A percentile compares a stretch with the other conserved stretches of the same genome.
Evolutionary conservation across 2,329 filamentous ascomycete species (phyloP).

Genomic region (Dothideomycetes sp.): DNA sequence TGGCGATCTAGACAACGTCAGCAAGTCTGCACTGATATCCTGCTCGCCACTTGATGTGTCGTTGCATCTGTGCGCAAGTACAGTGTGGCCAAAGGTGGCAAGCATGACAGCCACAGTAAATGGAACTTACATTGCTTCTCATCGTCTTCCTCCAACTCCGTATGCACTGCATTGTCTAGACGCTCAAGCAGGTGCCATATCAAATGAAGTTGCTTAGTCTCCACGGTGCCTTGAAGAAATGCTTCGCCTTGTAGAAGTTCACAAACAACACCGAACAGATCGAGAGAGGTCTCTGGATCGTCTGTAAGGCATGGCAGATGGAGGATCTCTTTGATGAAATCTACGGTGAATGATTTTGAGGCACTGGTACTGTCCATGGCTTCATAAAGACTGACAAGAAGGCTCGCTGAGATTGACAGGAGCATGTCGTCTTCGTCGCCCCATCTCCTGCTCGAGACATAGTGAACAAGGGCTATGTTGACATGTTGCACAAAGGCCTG

Average conservation of each 20-base stretch:
- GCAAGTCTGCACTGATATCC: background rate
- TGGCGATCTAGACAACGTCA: background rate
- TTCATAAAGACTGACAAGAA: background rate
- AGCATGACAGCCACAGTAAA: background rate
- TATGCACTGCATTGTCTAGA: slow-evolving; percentile 5
- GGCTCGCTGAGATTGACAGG: background rate
- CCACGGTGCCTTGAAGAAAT: slow-evolving; percentile 6
- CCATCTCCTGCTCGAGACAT: background rate
- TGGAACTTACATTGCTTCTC: slow-evolving; percentile 5
- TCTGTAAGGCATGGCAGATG: slow-evolving; percentile 7
- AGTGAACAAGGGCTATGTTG: slow-evolving; percentile 7
- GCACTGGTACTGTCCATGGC: background rate
- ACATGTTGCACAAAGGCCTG: slow-evolving; percentile 8
- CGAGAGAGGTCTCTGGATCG: slow-evolving; percentile 9
- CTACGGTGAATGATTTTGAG: background rate
- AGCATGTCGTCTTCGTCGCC: background rate
- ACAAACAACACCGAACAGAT: slow-evolving; percentile 6
- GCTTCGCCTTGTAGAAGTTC: slow-evolving; percentile 6
- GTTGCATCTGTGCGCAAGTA: too few species aligned
- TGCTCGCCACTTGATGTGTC: too few species aligned
- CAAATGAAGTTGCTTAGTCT: slow-evolving; percentile 3
- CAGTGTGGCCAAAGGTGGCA: too few species aligned
- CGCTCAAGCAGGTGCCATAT: slow-evolving; percentile 9
- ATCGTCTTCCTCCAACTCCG: slow-evolving; percentile 3
- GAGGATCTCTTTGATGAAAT: slow-evolving; percentile 4